phyloP scores from a whole-genome alignment of 306 rosid species.

The Ammopiptanthus mongolicus region DNA sequence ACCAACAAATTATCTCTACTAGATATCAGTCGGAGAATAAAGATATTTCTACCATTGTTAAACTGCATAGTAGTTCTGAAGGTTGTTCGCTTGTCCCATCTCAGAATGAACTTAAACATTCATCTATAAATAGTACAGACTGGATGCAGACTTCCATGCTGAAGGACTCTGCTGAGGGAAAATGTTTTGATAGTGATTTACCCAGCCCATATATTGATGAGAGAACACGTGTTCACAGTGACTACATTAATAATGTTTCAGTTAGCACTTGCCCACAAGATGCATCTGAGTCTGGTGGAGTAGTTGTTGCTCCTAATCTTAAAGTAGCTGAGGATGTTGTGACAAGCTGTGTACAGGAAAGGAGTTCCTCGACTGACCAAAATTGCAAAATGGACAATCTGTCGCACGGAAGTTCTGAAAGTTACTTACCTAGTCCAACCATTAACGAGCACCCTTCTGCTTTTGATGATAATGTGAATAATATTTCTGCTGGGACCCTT shows the following conservation, averaged over 20 bases:
- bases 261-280: conserved; percentile 23
- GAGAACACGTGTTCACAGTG: conserved; percentile 19
- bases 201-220: conserved; percentile 26
- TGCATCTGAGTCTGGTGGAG: conserved; percentile 24
- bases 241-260: conserved; percentile 21
- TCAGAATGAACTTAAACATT: too few species aligned
- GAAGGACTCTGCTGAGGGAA: conserved; percentile 28
- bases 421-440: conserved; percentile 10
- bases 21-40: conserved; percentile 15
- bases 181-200: conserved; percentile 22
- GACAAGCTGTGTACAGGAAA: conserved; percentile 24
- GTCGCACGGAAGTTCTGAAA: conserved; percentile 11
- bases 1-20: conserved; percentile 23
- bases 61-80: conserved; percentile 31
- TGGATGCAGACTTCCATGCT: conserved; percentile 17
- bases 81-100: too few species aligned
- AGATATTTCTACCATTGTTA: conserved; percentile 18
- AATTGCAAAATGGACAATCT: conserved; percentile 18
- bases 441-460: conserved; percentile 21
- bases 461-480: conserved; percentile 19
- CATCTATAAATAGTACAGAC: conserved; percentile 8
- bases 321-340: conserved; percentile 22
- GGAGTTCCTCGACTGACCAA: conserved; percentile 24
- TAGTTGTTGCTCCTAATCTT: conserved; percentile 27
- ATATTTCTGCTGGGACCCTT: conserved; percentile 23